Percentiles rank a stretch among this genome's conserved stretches.
Conservation (phyloP, 2,329 filamentous ascomycete genomes). For the Lachnum nothofagi region DNA sequence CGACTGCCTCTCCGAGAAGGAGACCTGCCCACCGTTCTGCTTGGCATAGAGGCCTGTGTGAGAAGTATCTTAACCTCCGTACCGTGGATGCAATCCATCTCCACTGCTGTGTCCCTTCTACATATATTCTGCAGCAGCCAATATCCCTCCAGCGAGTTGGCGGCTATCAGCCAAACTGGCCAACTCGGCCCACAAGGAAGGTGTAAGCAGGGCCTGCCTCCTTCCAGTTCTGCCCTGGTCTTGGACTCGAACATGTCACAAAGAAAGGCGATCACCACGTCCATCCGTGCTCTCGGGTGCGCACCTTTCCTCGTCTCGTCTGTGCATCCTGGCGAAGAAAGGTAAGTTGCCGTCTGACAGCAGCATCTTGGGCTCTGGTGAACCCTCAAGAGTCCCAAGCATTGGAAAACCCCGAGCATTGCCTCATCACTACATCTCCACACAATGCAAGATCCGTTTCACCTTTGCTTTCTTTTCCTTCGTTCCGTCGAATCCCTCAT, state of each 20-base stretch:
- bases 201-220: not conserved
- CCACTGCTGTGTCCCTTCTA: too few relatives aligned
- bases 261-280: not conserved
- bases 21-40: too few relatives aligned
- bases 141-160: too few relatives aligned
- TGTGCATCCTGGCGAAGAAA: not conserved
- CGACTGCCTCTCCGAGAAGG: too few relatives aligned
- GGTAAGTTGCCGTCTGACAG: not conserved
- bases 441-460: constrained; percentile 5
- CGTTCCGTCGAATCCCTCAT: constrained; percentile 1
- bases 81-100: too few relatives aligned
- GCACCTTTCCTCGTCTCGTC: not conserved
- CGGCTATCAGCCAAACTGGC: not conserved
- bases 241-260: not conserved
- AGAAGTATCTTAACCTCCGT: too few relatives aligned
- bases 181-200: not conserved
- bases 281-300: constrained; percentile 4
- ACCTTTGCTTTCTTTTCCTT: constrained; percentile 2
- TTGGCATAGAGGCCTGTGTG: too few relatives aligned
- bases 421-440: not conserved
- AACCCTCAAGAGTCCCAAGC: not conserved
- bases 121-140: too few relatives aligned
- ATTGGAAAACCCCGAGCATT: not conserved
- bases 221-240: not conserved
- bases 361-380: not conserved